A percentile compares a stretch with the other conserved stretches of the same genome.
Evolutionary conservation across 1,284 basidiomycete genomes (phyloP).

Genomic region (Wolfiporia cocos): DNA sequence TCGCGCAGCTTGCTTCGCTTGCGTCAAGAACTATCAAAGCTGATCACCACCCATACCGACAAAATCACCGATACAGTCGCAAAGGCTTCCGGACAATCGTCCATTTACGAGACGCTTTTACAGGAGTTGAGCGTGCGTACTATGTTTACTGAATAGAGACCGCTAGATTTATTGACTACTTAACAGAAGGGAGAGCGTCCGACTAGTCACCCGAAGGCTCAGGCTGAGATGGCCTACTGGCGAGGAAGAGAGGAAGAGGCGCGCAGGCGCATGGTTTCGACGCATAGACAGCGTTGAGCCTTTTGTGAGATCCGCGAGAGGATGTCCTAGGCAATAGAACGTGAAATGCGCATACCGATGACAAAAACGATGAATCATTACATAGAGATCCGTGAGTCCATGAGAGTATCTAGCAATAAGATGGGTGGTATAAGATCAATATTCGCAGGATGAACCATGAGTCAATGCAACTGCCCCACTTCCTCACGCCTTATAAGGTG

Average conservation of each 20-base stretch:
- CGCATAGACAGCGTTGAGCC: conserved; percentile 14
- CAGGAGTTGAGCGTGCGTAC: conserved; percentile 70
- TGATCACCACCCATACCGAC: conserved; percentile 69
- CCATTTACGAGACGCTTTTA: conserved; percentile 72
- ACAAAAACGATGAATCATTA: too few relatives aligned
- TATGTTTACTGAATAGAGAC: too few relatives aligned
- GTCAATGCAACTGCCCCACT: too few relatives aligned
- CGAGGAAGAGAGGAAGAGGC: conserved; percentile 52
- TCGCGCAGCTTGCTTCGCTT: conserved; percentile 71
- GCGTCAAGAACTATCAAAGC: conserved; percentile 76
- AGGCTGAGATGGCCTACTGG: conserved; percentile 54
- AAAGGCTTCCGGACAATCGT: conserved; percentile 64
- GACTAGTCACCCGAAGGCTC: conserved; percentile 48
- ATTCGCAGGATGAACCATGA: too few relatives aligned
- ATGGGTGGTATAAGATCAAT: neutral
- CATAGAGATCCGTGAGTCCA: too few relatives aligned
- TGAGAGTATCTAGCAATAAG: too few relatives aligned
- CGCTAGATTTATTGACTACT: neutral
- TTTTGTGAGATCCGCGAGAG: too few relatives aligned
- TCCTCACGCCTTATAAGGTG: conserved; percentile 22
- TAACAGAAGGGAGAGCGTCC: conserved; percentile 25
- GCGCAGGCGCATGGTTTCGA: conserved; percentile 34
- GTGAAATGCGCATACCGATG: too few relatives aligned
- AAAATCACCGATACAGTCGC: conserved; percentile 59
- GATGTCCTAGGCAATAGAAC: too few relatives aligned